Base-by-base conservation (phyloP, 2,329 filamentous ascomycete species). In the Fusarium sp. region DNA sequence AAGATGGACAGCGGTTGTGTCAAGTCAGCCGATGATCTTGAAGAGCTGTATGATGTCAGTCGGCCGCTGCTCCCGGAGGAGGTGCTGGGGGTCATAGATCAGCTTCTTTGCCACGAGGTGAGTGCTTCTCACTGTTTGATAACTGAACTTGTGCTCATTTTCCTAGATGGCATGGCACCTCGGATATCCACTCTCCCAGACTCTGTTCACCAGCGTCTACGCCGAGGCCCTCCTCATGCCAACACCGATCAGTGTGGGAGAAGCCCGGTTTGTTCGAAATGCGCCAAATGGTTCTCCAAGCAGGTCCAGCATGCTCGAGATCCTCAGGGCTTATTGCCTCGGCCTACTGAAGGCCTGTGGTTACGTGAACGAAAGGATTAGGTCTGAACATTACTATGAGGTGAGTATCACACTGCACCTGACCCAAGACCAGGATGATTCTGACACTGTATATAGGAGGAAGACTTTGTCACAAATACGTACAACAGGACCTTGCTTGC, bases 1-100 rank as follows among this genome's bases (percentile, higher is more conserved):
- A 99, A 98, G 84, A 99, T 99, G 97, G 97, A 99, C 83, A 98
- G 95, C 80, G 97, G 97, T 31, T 95, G 93, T 74, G 86, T 97
- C 8, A 88, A 91, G 22, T 90, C 93, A 9, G 93, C 92, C 33
- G 94, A 98, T 79, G 91, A 91, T n/a, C 89, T 96, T 36, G 94
- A 97, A 69, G 93, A 96, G 73, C 89, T 93, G 60, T 97, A 96
- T 82, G 92, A 98, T 79, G 90, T 95, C 45, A 85, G 90, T 50
- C 86, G 88, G 56, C 85, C 89, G 8, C 85, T 97, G 45, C 86
- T 92, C 16, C 93, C 95, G 1, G 91, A 93, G 76, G 93, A 99
- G 82, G 90, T 97, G 1, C 85, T 99, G 63, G 96, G 97, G 35
- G 95, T 99, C 75, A 97, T 99, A 85, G 97, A 99, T 80, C 93